Evolutionary conservation across 2,329 filamentous ascomycete species (phyloP).

Genomic region (Cercospora brassicicola): DNA sequence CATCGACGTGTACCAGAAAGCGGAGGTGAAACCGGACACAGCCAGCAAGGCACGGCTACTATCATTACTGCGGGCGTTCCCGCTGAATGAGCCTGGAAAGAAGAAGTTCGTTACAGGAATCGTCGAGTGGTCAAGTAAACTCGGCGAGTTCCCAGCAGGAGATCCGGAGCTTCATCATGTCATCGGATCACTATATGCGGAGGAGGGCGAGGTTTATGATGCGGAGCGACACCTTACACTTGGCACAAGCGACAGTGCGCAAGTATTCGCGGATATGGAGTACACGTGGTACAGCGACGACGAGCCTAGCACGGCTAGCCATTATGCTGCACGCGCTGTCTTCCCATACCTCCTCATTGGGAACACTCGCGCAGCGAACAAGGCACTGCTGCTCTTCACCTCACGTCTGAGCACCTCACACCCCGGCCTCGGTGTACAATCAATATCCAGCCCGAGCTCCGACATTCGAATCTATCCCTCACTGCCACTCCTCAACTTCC

Average conservation of each 20-base stretch:
- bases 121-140: slow-evolving; percentile 83
- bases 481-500: slow-evolving; percentile 91
- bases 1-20: slow-evolving; percentile 87
- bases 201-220: slow-evolving; percentile 89
- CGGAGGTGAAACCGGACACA: slow-evolving; percentile 74
- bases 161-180: slow-evolving; percentile 95
- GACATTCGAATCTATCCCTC: slow-evolving; percentile 81
- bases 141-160: slow-evolving; percentile 82
- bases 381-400: slow-evolving; percentile 75
- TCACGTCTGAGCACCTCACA: slow-evolving; percentile 62
- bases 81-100: slow-evolving; percentile 78
- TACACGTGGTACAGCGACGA: slow-evolving; percentile 92
- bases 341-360: slow-evolving; percentile 88
- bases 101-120: slow-evolving; percentile 91
- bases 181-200: slow-evolving; percentile 81
- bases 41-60: slow-evolving; percentile 71
- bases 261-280: slow-evolving; percentile 77
- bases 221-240: slow-evolving; percentile 87
- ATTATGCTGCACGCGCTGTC: slow-evolving; percentile 82
- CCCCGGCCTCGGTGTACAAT: slow-evolving; percentile 69
- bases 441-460: slow-evolving; percentile 71
- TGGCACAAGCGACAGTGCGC: slow-evolving; percentile 84
- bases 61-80: slow-evolving; percentile 77
- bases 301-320: slow-evolving; percentile 79
- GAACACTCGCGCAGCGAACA: slow-evolving; percentile 86